phyloP scores from a whole-genome alignment of 169 alveolate genomes.

The Eimeria necatrix region DNA sequence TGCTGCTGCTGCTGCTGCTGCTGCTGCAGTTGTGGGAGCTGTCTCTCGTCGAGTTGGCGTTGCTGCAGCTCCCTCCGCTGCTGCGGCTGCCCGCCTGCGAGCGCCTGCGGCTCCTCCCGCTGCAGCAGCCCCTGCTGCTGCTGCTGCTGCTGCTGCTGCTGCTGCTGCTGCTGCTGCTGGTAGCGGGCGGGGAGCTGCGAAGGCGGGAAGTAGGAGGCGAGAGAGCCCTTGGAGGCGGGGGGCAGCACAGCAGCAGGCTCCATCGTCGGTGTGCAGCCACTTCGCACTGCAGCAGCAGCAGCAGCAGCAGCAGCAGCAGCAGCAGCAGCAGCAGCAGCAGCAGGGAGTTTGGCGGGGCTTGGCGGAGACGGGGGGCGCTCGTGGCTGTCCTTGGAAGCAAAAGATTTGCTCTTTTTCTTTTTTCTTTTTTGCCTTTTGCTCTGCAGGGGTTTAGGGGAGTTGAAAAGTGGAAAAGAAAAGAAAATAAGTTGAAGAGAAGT shows the following conservation, averaged over 20 bases:
- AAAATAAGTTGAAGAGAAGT: too few species aligned
- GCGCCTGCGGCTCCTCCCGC: conserved; percentile 11
- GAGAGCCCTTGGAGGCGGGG: too few species aligned
- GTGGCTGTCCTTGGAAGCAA: neutral
- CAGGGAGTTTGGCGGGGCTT: neutral
- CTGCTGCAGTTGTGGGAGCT: neutral
- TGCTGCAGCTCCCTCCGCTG: neutral
- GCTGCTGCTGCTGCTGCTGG: neutral
- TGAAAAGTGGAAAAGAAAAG: too few species aligned
- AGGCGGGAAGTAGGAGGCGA: too few species aligned
- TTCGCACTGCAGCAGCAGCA: neutral
- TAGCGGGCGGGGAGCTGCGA: too few species aligned
- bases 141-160: conserved; percentile 22
- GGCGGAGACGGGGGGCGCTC: too few species aligned
- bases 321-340: neutral
- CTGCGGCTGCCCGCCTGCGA: neutral
- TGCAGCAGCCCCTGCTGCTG: conserved; percentile 22
- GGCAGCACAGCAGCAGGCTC: too few species aligned
- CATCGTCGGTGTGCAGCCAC: too few species aligned
- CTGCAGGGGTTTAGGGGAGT: too few species aligned
- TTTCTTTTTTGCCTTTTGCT: neutral
- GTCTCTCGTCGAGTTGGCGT: too few species aligned
- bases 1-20: conserved; percentile 1
- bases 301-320: neutral
- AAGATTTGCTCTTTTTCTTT: neutral